These are phyloP conservation scores for Monilinia fructicola DNA, from an alignment of 2,329 filamentous ascomycete species.

Conservation along the genomic window DNA sequence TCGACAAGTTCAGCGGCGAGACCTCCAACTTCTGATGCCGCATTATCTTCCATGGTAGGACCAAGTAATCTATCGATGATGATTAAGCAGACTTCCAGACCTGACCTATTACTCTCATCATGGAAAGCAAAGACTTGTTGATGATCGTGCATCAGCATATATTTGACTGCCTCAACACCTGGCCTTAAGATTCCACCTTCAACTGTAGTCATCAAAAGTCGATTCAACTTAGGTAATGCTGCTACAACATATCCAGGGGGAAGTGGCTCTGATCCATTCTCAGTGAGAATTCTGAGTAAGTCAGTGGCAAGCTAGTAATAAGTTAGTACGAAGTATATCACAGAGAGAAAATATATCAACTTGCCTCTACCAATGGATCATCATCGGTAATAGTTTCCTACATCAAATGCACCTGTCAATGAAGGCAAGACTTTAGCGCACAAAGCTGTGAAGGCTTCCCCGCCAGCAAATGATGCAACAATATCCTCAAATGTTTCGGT, in stretches of 20 bases:
- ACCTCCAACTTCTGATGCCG: conserved; percentile 92
- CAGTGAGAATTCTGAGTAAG: conserved; percentile 74
- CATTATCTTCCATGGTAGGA: conserved; percentile 82
- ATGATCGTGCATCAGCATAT: conserved; percentile 85
- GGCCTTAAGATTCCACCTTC: conserved; percentile 88
- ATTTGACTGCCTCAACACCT: conserved; percentile 81
- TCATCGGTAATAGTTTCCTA: conserved; percentile 83
- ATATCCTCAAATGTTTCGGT: conserved; percentile 91
- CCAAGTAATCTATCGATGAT: conserved; percentile 91
- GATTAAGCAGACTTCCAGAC: conserved; percentile 82
- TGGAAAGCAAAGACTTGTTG: conserved; percentile 87
- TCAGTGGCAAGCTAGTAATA: conserved; percentile 69
- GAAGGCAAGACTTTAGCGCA: conserved; percentile 86
- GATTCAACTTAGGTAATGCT: conserved; percentile 82
- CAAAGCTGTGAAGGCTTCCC: conserved; percentile 71
- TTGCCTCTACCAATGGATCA: conserved; percentile 73
- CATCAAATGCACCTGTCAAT: conserved; percentile 83
- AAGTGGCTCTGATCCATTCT: conserved; percentile 81
- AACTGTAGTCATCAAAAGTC: conserved; percentile 76
- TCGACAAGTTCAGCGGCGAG: conserved; percentile 93
- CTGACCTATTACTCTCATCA: conserved; percentile 75
- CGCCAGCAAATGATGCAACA: conserved; percentile 65
- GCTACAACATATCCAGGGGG: conserved; percentile 82
- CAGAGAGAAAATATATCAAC: conserved; percentile 32
- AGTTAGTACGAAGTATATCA: conserved; percentile 30